Evolutionary conservation across 2,329 filamentous ascomycete genomes (phyloP).

Genomic region (Conoideocrella luteorostrata): DNA sequence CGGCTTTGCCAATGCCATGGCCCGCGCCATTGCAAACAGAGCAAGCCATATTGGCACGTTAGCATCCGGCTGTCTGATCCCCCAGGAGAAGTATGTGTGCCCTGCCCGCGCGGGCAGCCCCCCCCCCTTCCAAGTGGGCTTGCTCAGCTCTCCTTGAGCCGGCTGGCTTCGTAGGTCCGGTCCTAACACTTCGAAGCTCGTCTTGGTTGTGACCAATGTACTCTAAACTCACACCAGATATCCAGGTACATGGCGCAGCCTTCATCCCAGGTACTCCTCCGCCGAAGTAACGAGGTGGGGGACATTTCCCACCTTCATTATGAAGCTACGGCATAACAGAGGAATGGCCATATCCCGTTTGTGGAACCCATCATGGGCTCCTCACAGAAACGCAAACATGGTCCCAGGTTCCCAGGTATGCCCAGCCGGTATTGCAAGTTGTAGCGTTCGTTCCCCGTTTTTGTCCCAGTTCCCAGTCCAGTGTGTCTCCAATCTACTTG

Average conservation of each 20-base stretch:
- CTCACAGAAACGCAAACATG: neutral
- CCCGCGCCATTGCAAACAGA: too few relatives aligned
- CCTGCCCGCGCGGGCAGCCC: too few relatives aligned
- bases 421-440: neutral
- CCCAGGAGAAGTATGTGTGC: too few relatives aligned
- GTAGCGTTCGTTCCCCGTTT: constrained; percentile 3
- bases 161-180: too few relatives aligned
- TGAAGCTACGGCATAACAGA: constrained; percentile 1
- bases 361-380: constrained; percentile 7
- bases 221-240: neutral
- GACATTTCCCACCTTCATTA: neutral
- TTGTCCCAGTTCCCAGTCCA: neutral
- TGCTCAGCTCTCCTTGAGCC: neutral
- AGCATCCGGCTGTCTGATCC: too few relatives aligned
- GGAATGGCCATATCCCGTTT: constrained; percentile 1
- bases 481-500: neutral
- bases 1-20: too few relatives aligned
- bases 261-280: neutral
- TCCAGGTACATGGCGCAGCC: neutral
- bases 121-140: neutral
- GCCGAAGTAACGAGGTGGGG: neutral
- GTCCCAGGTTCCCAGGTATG: neutral
- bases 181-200: neutral
- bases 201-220: neutral
- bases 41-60: too few relatives aligned